Conservation (phyloP, 164 flowering plant genomes). For the Stephania yunnanensis region DNA sequence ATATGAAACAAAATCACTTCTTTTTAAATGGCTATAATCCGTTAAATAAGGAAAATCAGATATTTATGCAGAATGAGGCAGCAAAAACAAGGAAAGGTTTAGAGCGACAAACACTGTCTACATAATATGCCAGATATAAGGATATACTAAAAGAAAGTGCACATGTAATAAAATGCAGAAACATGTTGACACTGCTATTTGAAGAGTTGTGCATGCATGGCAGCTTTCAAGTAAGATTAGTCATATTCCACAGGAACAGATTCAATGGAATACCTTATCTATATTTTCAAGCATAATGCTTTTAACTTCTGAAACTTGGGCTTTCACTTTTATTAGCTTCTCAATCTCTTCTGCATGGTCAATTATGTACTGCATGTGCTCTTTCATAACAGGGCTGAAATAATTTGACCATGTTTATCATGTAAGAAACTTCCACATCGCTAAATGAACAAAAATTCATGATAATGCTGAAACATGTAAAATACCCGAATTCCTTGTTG, state of each 20-base stretch:
- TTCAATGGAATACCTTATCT: conserved; percentile 66
- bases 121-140: background rate
- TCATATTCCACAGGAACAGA: background rate
- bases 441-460: background rate
- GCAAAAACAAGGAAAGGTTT: background rate
- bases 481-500: conserved; percentile 90
- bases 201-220: background rate
- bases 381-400: conserved; percentile 74
- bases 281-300: conserved; percentile 81
- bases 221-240: background rate
- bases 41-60: background rate
- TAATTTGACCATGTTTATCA: background rate
- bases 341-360: conserved; percentile 91
- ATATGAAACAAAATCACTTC: background rate
- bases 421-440: background rate
- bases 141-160: background rate
- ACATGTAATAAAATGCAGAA: conserved; percentile 2
- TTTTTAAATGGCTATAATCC: background rate
- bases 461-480: background rate
- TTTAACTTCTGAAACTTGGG: conserved; percentile 89
- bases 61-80: background rate
- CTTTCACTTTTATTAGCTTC: conserved; percentile 77
- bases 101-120: background rate
- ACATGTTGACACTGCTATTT: background rate
- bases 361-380: conserved; percentile 80